Conservation (phyloP, 805 yeast genomes). For the Monosporozyma siamensis region DNA sequence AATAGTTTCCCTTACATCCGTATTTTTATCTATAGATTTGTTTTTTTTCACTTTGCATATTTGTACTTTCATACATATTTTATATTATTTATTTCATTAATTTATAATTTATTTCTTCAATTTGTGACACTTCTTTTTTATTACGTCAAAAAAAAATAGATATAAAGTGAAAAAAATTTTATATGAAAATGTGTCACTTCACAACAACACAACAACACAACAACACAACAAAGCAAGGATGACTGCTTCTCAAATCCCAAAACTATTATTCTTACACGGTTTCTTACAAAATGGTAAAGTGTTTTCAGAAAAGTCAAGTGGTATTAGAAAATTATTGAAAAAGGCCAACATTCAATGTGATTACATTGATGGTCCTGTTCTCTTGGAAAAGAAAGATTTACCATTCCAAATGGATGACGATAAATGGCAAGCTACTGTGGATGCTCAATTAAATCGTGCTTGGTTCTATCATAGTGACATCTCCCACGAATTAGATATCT, state of each 20-base stretch:
- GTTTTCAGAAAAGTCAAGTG: conserved; percentile 84
- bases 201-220: not conserved
- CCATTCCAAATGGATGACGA: conserved; percentile 58
- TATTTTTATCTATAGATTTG: not conserved
- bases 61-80: too few species aligned
- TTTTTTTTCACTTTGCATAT: not conserved
- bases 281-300: conserved; percentile 76
- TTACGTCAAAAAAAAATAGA: too few species aligned
- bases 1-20: conserved; percentile 6
- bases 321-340: conserved; percentile 67
- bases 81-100: too few species aligned
- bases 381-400: conserved; percentile 56
- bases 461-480: conserved; percentile 65
- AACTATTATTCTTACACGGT: conserved; percentile 83
- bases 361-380: conserved; percentile 72
- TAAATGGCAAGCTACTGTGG: conserved; percentile 40
- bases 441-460: conserved; percentile 41
- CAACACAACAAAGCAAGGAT: not conserved
- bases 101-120: too few species aligned
- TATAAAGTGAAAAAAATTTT: not conserved
- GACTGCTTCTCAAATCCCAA: conserved; percentile 17
- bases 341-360: conserved; percentile 57
- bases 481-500: conserved; percentile 40
- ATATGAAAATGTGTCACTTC: too few species aligned
- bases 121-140: too few species aligned